These are phyloP conservation scores for Nigrospora osmanthi DNA, from an alignment of 2,329 filamentous ascomycete genomes.

Conservation along the genomic window DNA sequence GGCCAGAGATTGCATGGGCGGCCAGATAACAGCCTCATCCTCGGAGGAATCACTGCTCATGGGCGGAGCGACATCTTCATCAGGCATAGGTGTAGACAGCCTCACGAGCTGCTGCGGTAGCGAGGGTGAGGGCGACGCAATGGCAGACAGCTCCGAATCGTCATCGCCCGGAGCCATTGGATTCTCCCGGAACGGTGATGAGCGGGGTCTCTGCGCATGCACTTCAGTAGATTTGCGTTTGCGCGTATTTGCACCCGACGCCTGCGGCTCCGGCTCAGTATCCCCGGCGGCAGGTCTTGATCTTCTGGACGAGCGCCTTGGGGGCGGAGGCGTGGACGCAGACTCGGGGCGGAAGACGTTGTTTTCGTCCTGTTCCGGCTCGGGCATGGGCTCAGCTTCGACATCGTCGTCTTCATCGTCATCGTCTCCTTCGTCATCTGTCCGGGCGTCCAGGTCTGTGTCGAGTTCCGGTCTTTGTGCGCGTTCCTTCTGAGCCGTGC, in stretches of 20 bases:
- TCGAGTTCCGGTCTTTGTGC: constrained; percentile 19
- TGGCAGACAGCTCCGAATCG: constrained; percentile 9
- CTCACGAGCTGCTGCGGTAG: constrained; percentile 10
- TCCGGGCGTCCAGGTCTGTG: constrained; percentile 19
- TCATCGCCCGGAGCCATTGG: constrained; percentile 13
- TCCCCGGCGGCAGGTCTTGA: constrained; percentile 12
- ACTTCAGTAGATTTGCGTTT: constrained; percentile 50
- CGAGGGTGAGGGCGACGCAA: constrained; percentile 14
- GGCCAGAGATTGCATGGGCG: constrained; percentile 42
- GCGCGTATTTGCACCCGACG: constrained; percentile 29
- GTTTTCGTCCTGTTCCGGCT: neutral
- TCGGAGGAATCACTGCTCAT: constrained; percentile 40
- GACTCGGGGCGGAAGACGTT: constrained; percentile 49
- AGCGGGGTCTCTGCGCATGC: constrained; percentile 25
- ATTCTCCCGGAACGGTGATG: constrained; percentile 23
- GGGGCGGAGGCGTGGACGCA: constrained; percentile 54
- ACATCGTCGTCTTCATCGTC: constrained; percentile 31
- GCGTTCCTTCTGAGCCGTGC: constrained; percentile 38
- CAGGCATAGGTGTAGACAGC: constrained; percentile 31
- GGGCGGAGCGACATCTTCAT: constrained; percentile 46
- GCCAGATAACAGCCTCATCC: constrained; percentile 37
- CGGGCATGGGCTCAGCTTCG: neutral
- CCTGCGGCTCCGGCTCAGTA: constrained; percentile 14
- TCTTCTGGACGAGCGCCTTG: constrained; percentile 36
- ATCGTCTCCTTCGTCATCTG: constrained; percentile 34